phyloP scores from a whole-genome alignment of 2,329 filamentous ascomycete species.

The Aspergillus brunneoviolaceus region DNA sequence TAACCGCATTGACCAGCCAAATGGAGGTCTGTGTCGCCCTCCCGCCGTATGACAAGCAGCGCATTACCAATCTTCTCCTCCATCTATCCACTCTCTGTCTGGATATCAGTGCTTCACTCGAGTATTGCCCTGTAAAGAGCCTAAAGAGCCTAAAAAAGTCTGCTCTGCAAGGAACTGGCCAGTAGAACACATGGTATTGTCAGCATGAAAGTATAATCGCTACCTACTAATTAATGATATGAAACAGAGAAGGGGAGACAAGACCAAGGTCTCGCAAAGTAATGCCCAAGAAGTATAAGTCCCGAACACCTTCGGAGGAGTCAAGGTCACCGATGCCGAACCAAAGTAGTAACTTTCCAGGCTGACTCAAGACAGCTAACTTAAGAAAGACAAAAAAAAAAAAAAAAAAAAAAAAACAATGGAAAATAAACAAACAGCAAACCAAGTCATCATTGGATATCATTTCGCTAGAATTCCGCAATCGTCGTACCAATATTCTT shows the following conservation, averaged over 20 bases:
- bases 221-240: neutral
- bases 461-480: slow-evolving; percentile 39
- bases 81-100: neutral
- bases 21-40: neutral
- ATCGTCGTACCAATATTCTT: slow-evolving; percentile 54
- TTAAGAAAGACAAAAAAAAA: neutral
- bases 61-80: neutral
- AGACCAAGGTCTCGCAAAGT: neutral
- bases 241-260: neutral
- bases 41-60: neutral
- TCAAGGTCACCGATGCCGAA: neutral
- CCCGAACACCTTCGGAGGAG: neutral
- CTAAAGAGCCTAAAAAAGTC: too few species aligned
- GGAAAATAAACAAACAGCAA: neutral
- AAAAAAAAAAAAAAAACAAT: neutral
- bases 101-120: neutral
- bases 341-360: neutral
- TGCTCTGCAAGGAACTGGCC: neutral
- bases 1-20: neutral
- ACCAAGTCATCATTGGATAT: neutral
- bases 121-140: neutral
- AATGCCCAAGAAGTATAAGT: neutral
- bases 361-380: too few species aligned
- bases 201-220: neutral
- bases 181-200: neutral